phyloP scores from a whole-genome alignment of 2,329 filamentous ascomycete species.

The Thelonectria olida region DNA sequence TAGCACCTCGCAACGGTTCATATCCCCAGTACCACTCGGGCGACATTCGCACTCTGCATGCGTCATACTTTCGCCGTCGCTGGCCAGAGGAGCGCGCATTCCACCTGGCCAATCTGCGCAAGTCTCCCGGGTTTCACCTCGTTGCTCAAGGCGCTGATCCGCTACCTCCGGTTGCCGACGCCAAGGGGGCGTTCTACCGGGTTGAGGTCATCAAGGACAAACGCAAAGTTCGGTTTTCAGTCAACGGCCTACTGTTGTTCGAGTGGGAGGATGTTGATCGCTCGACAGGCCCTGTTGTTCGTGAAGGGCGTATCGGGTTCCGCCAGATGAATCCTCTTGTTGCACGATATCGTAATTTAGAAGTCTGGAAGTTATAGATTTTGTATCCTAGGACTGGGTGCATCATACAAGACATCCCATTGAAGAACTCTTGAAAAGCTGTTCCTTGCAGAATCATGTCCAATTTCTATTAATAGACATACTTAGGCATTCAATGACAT shows the following conservation, averaged over 20 bases:
- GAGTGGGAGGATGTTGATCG: constrained; percentile 31
- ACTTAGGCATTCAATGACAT: no score
- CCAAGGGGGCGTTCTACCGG: constrained; percentile 31
- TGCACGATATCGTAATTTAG: constrained; percentile 32
- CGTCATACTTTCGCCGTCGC: constrained; percentile 36
- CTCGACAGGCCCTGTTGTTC: constrained; percentile 32
- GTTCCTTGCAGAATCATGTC: no score
- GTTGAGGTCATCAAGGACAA: constrained; percentile 36
- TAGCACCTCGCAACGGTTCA: constrained; percentile 32
- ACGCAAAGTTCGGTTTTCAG: constrained; percentile 24
- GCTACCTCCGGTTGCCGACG: constrained; percentile 31
- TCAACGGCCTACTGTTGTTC: constrained; percentile 29
- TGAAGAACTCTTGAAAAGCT: no score
- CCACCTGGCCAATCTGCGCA: constrained; percentile 34
- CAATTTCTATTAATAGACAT: no score
- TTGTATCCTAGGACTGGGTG: no score
- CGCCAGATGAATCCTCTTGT: constrained; percentile 36
- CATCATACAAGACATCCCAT: no score
- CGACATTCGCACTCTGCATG: constrained; percentile 35
- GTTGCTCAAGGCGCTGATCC: constrained; percentile 36
- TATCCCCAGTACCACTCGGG: constrained; percentile 37
- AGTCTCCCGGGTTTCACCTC: constrained; percentile 36
- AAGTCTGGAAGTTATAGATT: constrained; percentile 32
- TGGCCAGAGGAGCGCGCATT: constrained; percentile 37
- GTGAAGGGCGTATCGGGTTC: constrained; percentile 30